phyloP scores from a whole-genome alignment of 2,329 filamentous ascomycete species.

The Diaporthe batatas region DNA sequence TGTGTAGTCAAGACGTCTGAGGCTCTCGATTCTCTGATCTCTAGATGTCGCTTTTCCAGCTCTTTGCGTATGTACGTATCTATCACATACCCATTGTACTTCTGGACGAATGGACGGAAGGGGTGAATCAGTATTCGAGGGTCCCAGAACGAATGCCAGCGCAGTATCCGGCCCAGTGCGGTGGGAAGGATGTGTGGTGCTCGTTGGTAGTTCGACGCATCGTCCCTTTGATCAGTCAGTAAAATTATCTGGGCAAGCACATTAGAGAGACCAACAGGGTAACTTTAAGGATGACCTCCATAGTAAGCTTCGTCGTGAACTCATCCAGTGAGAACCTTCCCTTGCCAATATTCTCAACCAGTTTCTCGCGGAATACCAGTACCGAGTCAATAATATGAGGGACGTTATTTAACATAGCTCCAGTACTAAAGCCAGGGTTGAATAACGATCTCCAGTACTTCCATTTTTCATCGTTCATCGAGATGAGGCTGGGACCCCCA shows the following conservation, averaged over 20 bases:
- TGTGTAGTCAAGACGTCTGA: not conserved
- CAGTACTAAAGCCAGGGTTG: slow-evolving; percentile 34
- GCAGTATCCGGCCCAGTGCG: not conserved
- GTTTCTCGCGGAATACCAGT: slow-evolving; percentile 21
- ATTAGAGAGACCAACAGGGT: not conserved
- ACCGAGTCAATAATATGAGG: slow-evolving; percentile 26
- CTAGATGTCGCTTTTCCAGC: slow-evolving; percentile 4
- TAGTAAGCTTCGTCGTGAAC: slow-evolving; percentile 11
- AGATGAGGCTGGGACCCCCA: slow-evolving; percentile 8
- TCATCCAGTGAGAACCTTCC: slow-evolving; percentile 21
- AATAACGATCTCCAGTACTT: slow-evolving; percentile 37
- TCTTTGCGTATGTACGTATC: not conserved
- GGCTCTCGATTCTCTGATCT: not conserved
- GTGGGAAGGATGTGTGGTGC: slow-evolving; percentile 10
- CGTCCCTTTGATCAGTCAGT: not conserved
- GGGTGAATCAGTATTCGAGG: slow-evolving; percentile 27
- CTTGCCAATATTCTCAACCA: not conserved
- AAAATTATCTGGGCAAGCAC: not conserved
- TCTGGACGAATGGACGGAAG: slow-evolving; percentile 4
- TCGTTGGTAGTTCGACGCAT: not conserved
- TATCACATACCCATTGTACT: slow-evolving; percentile 9
- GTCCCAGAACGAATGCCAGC: slow-evolving; percentile 31
- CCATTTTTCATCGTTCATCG: slow-evolving; percentile 35
- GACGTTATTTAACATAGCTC: slow-evolving; percentile 6
- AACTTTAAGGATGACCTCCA: slow-evolving; percentile 22